phyloP scores from a whole-genome alignment of 805 yeast species.

The Candida montana region DNA sequence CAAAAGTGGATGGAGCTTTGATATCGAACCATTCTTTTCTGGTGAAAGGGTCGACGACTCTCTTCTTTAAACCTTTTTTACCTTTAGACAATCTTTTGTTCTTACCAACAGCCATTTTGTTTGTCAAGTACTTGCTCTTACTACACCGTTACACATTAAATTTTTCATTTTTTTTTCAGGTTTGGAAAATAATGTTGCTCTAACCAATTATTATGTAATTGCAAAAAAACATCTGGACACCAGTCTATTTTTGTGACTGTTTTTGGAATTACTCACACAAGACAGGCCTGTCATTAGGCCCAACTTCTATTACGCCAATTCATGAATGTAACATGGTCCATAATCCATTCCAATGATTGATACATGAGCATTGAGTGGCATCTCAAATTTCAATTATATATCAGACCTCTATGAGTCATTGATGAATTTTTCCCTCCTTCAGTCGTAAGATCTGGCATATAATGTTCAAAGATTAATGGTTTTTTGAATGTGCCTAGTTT shows the following conservation, averaged over 20 bases:
- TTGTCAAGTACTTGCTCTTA: too few species aligned
- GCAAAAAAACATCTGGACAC: background rate
- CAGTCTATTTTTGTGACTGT: background rate
- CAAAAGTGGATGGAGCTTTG: constrained; percentile 98
- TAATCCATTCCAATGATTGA: too few species aligned
- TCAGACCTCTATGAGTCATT: too few species aligned
- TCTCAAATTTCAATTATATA: too few species aligned
- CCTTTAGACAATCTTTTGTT: constrained; percentile 79
- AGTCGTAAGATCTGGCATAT: too few species aligned
- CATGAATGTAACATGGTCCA: too few species aligned
- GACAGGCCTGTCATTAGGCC: background rate
- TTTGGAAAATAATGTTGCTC: background rate
- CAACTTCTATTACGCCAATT: too few species aligned
- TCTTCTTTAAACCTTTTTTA: constrained; percentile 97
- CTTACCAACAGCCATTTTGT: constrained; percentile 66
- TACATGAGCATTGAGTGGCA: too few species aligned
- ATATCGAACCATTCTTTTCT: constrained; percentile 98
- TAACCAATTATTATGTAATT: background rate
- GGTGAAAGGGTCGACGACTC: constrained; percentile 98
- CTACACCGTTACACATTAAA: too few species aligned
- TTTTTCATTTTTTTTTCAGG: constrained; percentile 10
- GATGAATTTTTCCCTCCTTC: too few species aligned
- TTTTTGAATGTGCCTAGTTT: too few species aligned
- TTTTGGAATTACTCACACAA: background rate
- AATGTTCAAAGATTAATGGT: too few species aligned